These are phyloP conservation scores for Vitis labrusca DNA, from an alignment of 164 flowering plant genomes.

Conservation along the genomic window DNA sequence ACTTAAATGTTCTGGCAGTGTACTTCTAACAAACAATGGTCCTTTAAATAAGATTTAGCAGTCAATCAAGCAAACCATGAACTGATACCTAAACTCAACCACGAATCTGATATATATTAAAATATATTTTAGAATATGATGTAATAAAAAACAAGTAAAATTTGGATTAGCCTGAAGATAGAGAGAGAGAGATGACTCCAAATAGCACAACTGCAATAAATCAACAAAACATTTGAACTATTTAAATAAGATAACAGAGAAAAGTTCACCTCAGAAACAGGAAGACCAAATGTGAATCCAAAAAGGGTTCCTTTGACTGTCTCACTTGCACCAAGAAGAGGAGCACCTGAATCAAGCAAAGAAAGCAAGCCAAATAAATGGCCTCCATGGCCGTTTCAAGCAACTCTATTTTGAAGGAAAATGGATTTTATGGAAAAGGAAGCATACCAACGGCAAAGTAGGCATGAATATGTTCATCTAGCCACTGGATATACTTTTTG, in stretches of 20 bases:
- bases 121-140: too few species aligned
- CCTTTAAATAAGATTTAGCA: too few species aligned
- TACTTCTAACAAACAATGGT: too few species aligned
- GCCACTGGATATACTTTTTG: conserved; percentile 75
- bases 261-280: conserved; percentile 76
- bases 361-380: conserved; percentile 3
- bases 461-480: conserved; percentile 95
- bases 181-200: too few species aligned
- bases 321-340: conserved; percentile 86
- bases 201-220: too few species aligned
- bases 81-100: too few species aligned
- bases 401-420: conserved; percentile 8
- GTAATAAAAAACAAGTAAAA: too few species aligned
- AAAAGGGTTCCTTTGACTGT: conserved; percentile 74
- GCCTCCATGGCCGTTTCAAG: conserved; percentile 4
- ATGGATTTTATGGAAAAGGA: background rate
- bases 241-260: conserved; percentile 1
- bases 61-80: too few species aligned
- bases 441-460: conserved; percentile 95
- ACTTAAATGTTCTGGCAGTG: too few species aligned
- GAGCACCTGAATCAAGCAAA: conserved; percentile 60
- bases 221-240: background rate
- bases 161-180: too few species aligned
- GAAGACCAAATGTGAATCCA: conserved; percentile 88
- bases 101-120: too few species aligned